phyloP scores from a whole-genome alignment of 345 rosid species.

The Citrus sp. region DNA sequence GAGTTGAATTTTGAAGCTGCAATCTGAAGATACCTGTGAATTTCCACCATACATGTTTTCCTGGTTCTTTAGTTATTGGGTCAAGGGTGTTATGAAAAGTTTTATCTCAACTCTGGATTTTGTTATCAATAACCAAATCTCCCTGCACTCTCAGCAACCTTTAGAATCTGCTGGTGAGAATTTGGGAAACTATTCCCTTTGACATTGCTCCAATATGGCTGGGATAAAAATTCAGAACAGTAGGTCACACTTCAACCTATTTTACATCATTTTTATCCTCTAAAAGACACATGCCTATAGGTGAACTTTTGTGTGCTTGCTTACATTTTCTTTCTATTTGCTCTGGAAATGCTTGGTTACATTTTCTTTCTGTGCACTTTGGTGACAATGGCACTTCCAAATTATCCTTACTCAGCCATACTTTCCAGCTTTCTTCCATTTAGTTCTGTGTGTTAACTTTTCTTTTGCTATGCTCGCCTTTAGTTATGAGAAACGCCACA shows the following conservation, averaged over 20 bases:
- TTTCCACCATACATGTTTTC: background rate
- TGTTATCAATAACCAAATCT: background rate
- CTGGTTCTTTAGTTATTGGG: background rate
- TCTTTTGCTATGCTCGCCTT: constrained; percentile 13
- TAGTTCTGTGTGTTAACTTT: background rate
- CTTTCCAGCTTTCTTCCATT: background rate
- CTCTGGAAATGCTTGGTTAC: background rate
- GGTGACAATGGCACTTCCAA: background rate
- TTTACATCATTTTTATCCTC: background rate
- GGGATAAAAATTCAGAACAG: background rate
- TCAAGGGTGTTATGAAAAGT: background rate
- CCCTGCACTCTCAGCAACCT: background rate
- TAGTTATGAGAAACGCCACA: constrained; percentile 48
- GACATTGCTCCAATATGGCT: background rate
- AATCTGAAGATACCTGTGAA: background rate
- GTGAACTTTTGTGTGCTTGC: background rate
- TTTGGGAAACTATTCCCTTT: background rate
- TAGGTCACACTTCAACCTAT: background rate
- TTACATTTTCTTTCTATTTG: background rate
- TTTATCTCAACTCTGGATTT: background rate
- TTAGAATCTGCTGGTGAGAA: background rate
- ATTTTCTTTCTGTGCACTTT: no score
- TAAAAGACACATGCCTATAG: background rate
- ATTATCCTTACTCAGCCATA: background rate
- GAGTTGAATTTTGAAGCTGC: background rate